phyloP scores from a whole-genome alignment of 2,329 filamentous ascomycete genomes.

The Arthrobotrys entomopaga region DNA sequence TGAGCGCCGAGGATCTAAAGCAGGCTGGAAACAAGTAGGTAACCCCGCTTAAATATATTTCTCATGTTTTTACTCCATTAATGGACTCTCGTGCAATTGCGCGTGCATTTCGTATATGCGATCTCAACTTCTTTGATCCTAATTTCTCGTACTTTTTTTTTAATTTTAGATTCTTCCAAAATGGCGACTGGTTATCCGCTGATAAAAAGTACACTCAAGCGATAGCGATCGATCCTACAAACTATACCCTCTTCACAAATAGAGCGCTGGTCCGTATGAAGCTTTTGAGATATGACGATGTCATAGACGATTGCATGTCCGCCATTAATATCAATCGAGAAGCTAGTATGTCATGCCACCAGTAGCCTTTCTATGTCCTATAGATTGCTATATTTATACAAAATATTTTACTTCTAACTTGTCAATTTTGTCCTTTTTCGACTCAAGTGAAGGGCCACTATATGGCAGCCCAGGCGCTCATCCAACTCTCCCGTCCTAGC shows the following conservation, averaged over 20 bases:
- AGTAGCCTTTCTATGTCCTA: not conserved
- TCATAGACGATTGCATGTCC: slow-evolving; percentile 78
- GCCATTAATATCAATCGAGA: slow-evolving; percentile 75
- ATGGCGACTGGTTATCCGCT: slow-evolving; percentile 73
- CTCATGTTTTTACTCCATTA: too few relatives aligned
- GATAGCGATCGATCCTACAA: slow-evolving; percentile 73
- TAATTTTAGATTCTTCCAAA: slow-evolving; percentile 69
- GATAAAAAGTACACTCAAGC: slow-evolving; percentile 79
- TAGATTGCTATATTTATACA: too few relatives aligned
- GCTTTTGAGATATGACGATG: slow-evolving; percentile 76
- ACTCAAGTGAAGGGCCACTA: slow-evolving; percentile 42
- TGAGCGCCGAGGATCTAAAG: slow-evolving; percentile 57
- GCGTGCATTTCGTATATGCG: too few relatives aligned
- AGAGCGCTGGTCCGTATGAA: slow-evolving; percentile 84
- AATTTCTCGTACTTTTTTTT: too few relatives aligned
- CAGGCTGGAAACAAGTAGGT: slow-evolving; percentile 57
- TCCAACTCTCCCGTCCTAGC: slow-evolving; percentile 76
- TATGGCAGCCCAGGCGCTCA: slow-evolving; percentile 72
- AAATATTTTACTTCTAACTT: not conserved
- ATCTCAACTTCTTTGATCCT: too few relatives aligned
- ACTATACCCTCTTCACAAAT: slow-evolving; percentile 86
- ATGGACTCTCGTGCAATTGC: too few relatives aligned
- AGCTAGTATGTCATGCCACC: slow-evolving; percentile 64
- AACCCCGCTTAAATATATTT: too few relatives aligned
- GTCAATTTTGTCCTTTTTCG: not conserved